phyloP scores from a whole-genome alignment of 164 flowering plant species.

The Dillenia turbinata region DNA sequence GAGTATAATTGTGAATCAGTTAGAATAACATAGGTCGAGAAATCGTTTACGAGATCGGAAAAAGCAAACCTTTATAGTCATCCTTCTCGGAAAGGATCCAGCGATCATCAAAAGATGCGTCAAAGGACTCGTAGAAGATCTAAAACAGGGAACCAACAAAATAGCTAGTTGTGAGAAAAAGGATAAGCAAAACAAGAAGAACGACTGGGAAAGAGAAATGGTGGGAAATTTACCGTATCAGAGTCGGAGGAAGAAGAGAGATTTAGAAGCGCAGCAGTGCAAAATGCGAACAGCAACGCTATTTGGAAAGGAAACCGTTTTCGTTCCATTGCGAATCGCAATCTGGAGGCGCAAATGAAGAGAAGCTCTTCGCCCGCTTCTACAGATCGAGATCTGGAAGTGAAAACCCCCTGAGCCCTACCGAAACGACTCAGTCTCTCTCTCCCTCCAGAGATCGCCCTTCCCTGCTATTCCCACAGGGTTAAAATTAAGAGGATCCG shows the following conservation, averaged over 20 bases:
- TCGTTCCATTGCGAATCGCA: conserved; percentile 12
- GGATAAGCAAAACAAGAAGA: not conserved
- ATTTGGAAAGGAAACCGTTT: conserved; percentile 8
- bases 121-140: conserved; percentile 82
- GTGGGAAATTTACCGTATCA: conserved; percentile 16
- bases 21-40: not conserved
- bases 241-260: conserved; percentile 9
- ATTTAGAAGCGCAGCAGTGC: conserved; percentile 19
- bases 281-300: conserved; percentile 18
- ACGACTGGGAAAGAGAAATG: not conserved
- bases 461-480: not conserved
- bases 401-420: no score
- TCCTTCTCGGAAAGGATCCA: conserved; percentile 79
- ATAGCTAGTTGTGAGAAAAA: not conserved
- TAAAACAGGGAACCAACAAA: conserved; percentile 9
- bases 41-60: not conserved
- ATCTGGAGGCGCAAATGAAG: not conserved
- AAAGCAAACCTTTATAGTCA: conserved; percentile 58
- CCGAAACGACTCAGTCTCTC: no score
- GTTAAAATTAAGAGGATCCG: not conserved
- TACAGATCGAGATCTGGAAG: not conserved
- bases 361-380: no score
- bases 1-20: not conserved
- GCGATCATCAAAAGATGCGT: conserved; percentile 62
- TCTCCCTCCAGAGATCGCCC: no score